Evolutionary conservation across 305 asterid species (phyloP).

Genomic region (Solanum hybrid): DNA sequence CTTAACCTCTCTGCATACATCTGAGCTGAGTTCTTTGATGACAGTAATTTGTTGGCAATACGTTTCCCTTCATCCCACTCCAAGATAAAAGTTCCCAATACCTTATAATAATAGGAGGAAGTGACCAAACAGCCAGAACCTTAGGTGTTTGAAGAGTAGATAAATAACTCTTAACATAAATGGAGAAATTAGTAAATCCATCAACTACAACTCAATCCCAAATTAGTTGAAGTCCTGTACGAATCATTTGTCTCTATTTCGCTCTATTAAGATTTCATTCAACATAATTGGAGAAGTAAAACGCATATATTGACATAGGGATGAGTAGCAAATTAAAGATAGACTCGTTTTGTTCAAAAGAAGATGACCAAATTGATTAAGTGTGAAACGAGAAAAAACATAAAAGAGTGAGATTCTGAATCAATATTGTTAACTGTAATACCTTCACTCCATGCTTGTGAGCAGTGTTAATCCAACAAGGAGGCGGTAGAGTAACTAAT

Average conservation of each 20-base stretch:
- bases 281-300: not conserved
- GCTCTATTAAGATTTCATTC: not conserved
- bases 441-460: constrained; percentile 94
- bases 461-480: constrained; percentile 82
- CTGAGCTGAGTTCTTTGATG: constrained; percentile 50
- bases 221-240: not conserved
- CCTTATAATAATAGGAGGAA: constrained; percentile 28
- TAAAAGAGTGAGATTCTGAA: not conserved
- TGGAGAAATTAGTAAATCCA: not conserved
- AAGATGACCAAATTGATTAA: not conserved
- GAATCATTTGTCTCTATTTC: not conserved
- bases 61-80: constrained; percentile 83
- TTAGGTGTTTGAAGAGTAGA: not conserved
- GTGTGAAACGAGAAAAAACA: not conserved
- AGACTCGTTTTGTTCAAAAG: not conserved
- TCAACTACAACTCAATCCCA: not conserved
- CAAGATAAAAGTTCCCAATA: constrained; percentile 83
- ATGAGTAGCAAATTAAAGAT: not conserved
- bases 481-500: constrained; percentile 91
- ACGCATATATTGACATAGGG: not conserved
- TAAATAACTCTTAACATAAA: not conserved
- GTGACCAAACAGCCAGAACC: not conserved
- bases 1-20: constrained; percentile 78
- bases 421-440: not conserved
- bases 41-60: constrained; percentile 47